Base-by-base conservation (phyloP, 1,284 basidiomycete genomes). In the Hortiboletus rubellus region DNA sequence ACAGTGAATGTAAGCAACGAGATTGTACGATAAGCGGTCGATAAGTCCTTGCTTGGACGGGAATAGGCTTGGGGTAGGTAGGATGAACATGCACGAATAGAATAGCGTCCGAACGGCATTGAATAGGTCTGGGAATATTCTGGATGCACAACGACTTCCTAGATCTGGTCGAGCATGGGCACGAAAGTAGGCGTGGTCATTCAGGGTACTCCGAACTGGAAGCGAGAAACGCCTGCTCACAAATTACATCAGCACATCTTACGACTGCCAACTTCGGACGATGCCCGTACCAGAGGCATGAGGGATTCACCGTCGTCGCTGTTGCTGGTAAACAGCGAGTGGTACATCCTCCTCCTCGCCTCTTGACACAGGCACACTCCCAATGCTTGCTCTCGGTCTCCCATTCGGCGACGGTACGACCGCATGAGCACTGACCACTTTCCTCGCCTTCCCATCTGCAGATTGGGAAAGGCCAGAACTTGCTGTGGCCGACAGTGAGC, bases 321-420 rank as follows among this genome's bases (percentile, higher is more conserved):
- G 87, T 65, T 87, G 86, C 68, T 90, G 87, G 79, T 84, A 90
- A 55, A 89, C 72, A 22, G 89, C 87, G 41, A 91, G 76, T 31
- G 89, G 89, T 40, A 90, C 75, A 67, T 91, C 89, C 68, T 91
- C 89, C 64, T 91, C 89, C 64, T 87, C 86, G 38, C 78, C 77
- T 49, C 66, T 72, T 10, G 65, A 54, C 47, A 63, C 54, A 38
- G 70, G 65, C 18, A 50, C 50, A 60, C 64, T 52, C 61, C 68
- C 54, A 11, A 80, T 75, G 54, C 72, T 74, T 14, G 75, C 68
- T 59, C 74, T 74, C 46, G 80, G 77, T 59, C 75, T 77, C 63
- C 76, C 77, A 44, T 72, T 76, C 53, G 69, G 74, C 38, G 54
- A 62, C 22, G 70, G 65, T 52, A 78, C 72, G 10, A 79, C 76